Evolutionary conservation across 1,284 basidiomycete species (phyloP).

Genomic region (Boletus semigastroideus): DNA sequence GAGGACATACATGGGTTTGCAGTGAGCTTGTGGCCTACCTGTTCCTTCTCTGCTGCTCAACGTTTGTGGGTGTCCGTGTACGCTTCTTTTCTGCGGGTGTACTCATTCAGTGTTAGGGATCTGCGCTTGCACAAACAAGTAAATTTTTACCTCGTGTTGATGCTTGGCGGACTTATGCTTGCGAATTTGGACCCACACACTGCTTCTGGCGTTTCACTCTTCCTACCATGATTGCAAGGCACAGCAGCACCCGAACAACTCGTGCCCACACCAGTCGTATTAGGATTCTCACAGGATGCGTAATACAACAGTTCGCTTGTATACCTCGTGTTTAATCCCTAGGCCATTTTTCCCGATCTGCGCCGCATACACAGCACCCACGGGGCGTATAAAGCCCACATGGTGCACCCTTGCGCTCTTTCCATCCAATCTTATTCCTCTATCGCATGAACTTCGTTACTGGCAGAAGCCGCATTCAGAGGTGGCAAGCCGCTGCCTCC

Average conservation of each 20-base stretch:
- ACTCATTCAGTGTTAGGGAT: background rate
- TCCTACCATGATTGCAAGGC: background rate
- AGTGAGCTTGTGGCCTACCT: too few relatives aligned
- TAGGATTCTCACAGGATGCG: background rate
- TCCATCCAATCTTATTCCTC: background rate
- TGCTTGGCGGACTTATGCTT: background rate
- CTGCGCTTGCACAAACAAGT: constrained; percentile 3
- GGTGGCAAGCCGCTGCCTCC: background rate
- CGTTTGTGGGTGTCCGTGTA: background rate
- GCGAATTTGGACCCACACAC: background rate
- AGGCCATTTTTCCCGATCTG: background rate
- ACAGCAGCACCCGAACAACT: background rate
- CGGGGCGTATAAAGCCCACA: constrained; percentile 16
- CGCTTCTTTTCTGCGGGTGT: background rate
- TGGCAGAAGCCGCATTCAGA: background rate
- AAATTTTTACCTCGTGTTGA: constrained; percentile 1
- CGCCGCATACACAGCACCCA: background rate
- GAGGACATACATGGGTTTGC: too few relatives aligned
- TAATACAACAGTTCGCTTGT: background rate
- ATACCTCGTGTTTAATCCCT: constrained; percentile 2
- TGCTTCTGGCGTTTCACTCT: background rate
- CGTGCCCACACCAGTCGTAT: background rate
- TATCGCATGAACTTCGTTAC: constrained; percentile 12
- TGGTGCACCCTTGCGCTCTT: background rate
- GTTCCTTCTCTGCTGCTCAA: too few relatives aligned